Percentiles rank a stretch among this genome's conserved stretches.
These are phyloP conservation scores for Penicillium subrubescens DNA, from an alignment of 495 filamentous ascomycete species.

Conservation along the genomic window DNA sequence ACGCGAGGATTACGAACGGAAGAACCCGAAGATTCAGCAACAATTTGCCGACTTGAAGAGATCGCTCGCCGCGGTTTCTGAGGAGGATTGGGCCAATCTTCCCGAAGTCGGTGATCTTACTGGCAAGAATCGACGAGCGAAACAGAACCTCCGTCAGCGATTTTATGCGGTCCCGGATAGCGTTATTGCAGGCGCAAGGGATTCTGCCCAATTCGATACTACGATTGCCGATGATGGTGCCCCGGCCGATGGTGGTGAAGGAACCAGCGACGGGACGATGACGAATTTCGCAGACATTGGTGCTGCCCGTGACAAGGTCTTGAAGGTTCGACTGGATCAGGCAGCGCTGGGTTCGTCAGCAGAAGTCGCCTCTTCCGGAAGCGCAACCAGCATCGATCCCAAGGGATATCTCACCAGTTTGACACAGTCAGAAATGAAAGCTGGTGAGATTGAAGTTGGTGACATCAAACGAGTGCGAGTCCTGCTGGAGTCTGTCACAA, in stretches of 20 bases:
- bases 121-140: slow-evolving; percentile 83
- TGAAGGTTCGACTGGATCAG: slow-evolving; percentile 88
- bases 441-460: slow-evolving; percentile 80
- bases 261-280: slow-evolving; percentile 78
- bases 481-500: slow-evolving; percentile 90
- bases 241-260: slow-evolving; percentile 44
- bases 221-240: slow-evolving; percentile 79
- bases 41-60: slow-evolving; percentile 97
- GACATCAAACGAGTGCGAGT: slow-evolving; percentile 96
- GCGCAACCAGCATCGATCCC: slow-evolving; percentile 88
- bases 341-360: slow-evolving; percentile 71
- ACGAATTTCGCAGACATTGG: slow-evolving; percentile 99
- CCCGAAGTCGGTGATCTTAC: slow-evolving; percentile 97
- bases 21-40: slow-evolving; percentile 98
- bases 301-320: slow-evolving; percentile 88
- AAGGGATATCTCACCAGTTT: slow-evolving; percentile 95
- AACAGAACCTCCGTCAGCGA: slow-evolving; percentile 77
- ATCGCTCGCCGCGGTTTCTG: slow-evolving; percentile 81
- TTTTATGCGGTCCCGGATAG: slow-evolving; percentile 98
- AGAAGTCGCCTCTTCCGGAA: slow-evolving; percentile 68
- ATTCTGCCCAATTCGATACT: slow-evolving; percentile 78
- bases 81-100: slow-evolving; percentile 95
- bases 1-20: slow-evolving; percentile 89
- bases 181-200: slow-evolving; percentile 84
- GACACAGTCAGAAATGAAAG: slow-evolving; percentile 72